A percentile compares a stretch with the other conserved stretches of the same genome.
Conservation (phyloP, 805 yeast genomes). For the Saturnispora dispora region DNA sequence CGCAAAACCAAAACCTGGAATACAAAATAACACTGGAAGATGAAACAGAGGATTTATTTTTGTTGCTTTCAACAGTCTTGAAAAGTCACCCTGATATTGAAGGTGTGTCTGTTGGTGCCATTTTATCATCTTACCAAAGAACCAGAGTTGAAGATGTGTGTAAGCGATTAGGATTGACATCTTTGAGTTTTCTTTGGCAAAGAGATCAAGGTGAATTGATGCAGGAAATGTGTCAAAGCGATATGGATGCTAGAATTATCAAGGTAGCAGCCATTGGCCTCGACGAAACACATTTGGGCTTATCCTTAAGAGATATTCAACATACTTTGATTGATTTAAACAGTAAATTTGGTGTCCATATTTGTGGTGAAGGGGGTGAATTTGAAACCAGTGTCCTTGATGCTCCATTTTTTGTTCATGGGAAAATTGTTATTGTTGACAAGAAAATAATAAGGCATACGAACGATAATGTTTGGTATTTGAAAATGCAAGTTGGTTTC, state of each 20-base stretch:
- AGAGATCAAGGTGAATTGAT: conserved; percentile 71
- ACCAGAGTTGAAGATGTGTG: conserved; percentile 92
- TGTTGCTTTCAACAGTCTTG: conserved; percentile 41
- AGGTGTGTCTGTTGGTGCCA: conserved; percentile 94
- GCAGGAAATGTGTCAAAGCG: conserved; percentile 66
- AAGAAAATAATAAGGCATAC: conserved; percentile 37
- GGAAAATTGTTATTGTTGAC: conserved; percentile 35
- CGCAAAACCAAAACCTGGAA: conserved; percentile 59
- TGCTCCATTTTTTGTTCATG: conserved; percentile 69
- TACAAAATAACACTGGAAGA: conserved; percentile 61
- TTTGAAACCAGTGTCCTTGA: conserved; percentile 90
- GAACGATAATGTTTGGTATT: conserved; percentile 62
- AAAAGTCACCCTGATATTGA: conserved; percentile 57
- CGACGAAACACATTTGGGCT: conserved; percentile 55
- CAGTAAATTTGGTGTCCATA: conserved; percentile 66
- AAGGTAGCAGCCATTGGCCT: conserved; percentile 94
- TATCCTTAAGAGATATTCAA: conserved; percentile 50
- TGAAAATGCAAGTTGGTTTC: conserved; percentile 45
- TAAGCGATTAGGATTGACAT: conserved; percentile 53
- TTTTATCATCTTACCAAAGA: conserved; percentile 89
- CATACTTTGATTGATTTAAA: conserved; percentile 53
- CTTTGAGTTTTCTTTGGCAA: conserved; percentile 84
- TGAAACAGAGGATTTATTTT: conserved; percentile 78
- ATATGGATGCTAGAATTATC: conserved; percentile 70
- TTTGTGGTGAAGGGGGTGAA: conserved; percentile 99